These are phyloP conservation scores for Leccinellum albellum DNA, from an alignment of 768 basidiomycete species.

Conservation along the genomic window DNA sequence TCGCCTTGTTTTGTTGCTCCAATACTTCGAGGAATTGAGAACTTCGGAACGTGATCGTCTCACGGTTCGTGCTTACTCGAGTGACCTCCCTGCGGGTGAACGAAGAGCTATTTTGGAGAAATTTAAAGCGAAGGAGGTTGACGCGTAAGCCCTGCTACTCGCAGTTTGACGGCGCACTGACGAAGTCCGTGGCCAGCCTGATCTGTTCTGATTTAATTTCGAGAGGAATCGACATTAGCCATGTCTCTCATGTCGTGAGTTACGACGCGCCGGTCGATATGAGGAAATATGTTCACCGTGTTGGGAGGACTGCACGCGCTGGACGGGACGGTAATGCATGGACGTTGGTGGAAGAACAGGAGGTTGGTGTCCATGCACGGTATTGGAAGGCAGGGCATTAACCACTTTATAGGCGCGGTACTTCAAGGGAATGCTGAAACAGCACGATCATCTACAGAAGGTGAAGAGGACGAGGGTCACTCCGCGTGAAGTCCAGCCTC, in stretches of 20 bases:
- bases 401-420: constrained; percentile 63
- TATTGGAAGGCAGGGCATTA: background rate
- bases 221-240: constrained; percentile 90
- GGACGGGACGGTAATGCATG: constrained; percentile 87
- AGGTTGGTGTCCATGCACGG: constrained; percentile 41
- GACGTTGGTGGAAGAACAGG: constrained; percentile 94
- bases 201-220: constrained; percentile 97
- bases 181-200: constrained; percentile 47
- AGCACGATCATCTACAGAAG: constrained; percentile 62
- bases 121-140: constrained; percentile 77
- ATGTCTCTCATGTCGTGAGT: constrained; percentile 89
- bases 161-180: constrained; percentile 1
- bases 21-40: constrained; percentile 67
- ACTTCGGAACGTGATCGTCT: constrained; percentile 25
- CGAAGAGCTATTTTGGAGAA: constrained; percentile 73
- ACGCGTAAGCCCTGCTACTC: constrained; percentile 56
- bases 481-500: constrained; percentile 54
- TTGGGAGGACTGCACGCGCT: constrained; percentile 92
- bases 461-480: constrained; percentile 66
- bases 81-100: constrained; percentile 72
- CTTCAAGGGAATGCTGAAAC: constrained; percentile 80
- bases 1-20: constrained; percentile 76
- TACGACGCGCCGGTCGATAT: constrained; percentile 98
- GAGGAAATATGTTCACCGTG: constrained; percentile 96
- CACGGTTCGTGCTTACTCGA: constrained; percentile 75